Evolutionary conservation across 768 basidiomycete genomes (phyloP), one percentile per base, ranked within the genome.

Genomic region (Candolleomyces eurysporus): DNA sequence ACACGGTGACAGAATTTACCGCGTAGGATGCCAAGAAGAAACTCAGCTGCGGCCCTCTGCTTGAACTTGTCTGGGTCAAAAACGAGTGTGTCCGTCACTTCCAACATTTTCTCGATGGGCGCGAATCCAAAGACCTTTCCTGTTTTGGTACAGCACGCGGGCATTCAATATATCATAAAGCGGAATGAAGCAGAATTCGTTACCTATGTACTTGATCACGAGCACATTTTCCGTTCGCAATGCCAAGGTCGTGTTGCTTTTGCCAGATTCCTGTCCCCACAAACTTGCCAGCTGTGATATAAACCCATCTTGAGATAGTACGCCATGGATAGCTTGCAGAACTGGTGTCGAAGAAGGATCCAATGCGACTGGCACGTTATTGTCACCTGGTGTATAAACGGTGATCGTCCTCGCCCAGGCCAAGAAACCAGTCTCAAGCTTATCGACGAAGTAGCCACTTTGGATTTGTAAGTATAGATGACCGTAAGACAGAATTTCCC

Each of bases 221-320:
- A 66, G 67, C 51, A 75, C 71, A 66, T 84, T 81, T 52, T 83
- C 81, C 5, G 78, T 69, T 58, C 91, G 81, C 45, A 91, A 67
- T 55, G 90, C 88, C 6, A 86, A 76, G 49, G 73, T 72, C 11
- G 77, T 74, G 30, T 79, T 70, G 54, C 74, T 80, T 71, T 82
- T 85, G 59, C 79, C 82, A 26, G 90, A 90, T 73, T 96, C 94
- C 74, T 96, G 92, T 32, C 87, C 81, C 87, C 92, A 94, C 10
- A 92, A 78, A 11, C 75, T 70, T 22, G 83, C 78, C 17, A 95
- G 72, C 63, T 84, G 81, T 26, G 76, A 67, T 68, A 90, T 87
- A 76, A 89, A 93, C 1, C 79, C 79, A 52, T 75, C 71, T n/a
- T 75, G 75, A n/a, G 68, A 66, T 19, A 86, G 73, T 11, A 76